Percentiles rank a stretch among this genome's conserved stretches.
phyloP scores from a whole-genome alignment of 2,329 filamentous ascomycete species.

The Ceratocystis variospora region DNA sequence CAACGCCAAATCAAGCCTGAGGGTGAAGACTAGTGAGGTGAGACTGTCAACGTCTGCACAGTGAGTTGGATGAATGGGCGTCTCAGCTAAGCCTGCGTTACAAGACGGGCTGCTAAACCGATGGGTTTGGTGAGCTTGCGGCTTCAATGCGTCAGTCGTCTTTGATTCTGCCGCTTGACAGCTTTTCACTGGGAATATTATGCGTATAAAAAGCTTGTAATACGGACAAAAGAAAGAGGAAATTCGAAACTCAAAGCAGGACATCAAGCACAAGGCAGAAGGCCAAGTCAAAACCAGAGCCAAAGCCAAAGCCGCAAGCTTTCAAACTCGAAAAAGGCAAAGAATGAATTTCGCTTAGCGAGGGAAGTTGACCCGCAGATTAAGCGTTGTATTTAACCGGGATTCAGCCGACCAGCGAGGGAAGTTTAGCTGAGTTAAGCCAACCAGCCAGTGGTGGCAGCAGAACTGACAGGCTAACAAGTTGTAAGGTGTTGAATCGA shows the following conservation, averaged over 20 bases:
- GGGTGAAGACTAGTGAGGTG: not conserved
- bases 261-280: not conserved
- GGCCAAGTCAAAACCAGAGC: not conserved
- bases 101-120: not conserved
- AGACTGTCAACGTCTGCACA: not conserved
- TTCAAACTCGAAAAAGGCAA: not conserved
- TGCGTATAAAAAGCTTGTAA: not conserved
- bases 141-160: not conserved
- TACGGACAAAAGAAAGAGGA: not conserved
- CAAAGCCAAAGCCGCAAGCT: not conserved
- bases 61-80: not conserved
- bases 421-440: not conserved
- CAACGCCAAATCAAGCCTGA: not conserved
- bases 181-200: not conserved
- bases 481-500: not conserved
- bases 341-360: not conserved
- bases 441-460: not conserved
- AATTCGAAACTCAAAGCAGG: not conserved
- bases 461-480: not conserved
- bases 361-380: not conserved
- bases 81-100: constrained; percentile 2
- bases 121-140: not conserved
- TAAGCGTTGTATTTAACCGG: not conserved
- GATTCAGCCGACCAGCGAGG: not conserved
- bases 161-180: not conserved